Base-by-base conservation (phyloP, 345 rosid species). In the Eucalyptus camaldulensis region DNA sequence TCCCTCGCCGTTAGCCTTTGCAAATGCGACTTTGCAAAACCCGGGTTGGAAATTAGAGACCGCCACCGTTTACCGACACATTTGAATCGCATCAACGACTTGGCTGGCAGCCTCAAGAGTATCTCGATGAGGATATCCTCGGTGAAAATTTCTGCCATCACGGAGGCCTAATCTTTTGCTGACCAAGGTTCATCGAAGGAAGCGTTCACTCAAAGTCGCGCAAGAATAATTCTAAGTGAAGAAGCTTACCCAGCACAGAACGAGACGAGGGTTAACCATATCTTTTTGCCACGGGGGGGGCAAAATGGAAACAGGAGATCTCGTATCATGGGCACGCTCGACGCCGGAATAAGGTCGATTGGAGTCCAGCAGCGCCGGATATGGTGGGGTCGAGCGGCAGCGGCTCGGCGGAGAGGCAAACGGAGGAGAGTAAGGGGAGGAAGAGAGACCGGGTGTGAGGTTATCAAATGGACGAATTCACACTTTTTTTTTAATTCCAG, bases 31-130 rank as follows among this genome's bases (percentile, higher is more conserved):
- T 90, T 87, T 6, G 87, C 89, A 7, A 90, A 90, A 7, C 27
- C 31, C 11, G 87, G 91, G 40, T 60, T 80, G 31, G 91, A 90
- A 31, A 87, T 87, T n/a, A 90, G 40, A 33, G 81, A 58, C 81
- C 49, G 25, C 91, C 89, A 89, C 40, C 49, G 31, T 80, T 89
- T 89, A 49, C 89, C 58, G 8, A 90, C 89, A 56, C 89, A 81
- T 50, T 87, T 87, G 87, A 58, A 90, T 81, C 76, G 87, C 87
- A 49, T n/a, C 37, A 90, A 58, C 6, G 89, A n/a, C 80, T 83
- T 90, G 87, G 50, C 87, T 7, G 91, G 88, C 6, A 90, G 91
- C 91, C 91, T 58, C 19, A 62, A 15, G 65, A 87, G 91, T 31
- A 90, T 87, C 6, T 87, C 89, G 3, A 60, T 33, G 33, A 90